Base-by-base conservation (phyloP, 1,284 basidiomycete species). In the Peniophora sp. region DNA sequence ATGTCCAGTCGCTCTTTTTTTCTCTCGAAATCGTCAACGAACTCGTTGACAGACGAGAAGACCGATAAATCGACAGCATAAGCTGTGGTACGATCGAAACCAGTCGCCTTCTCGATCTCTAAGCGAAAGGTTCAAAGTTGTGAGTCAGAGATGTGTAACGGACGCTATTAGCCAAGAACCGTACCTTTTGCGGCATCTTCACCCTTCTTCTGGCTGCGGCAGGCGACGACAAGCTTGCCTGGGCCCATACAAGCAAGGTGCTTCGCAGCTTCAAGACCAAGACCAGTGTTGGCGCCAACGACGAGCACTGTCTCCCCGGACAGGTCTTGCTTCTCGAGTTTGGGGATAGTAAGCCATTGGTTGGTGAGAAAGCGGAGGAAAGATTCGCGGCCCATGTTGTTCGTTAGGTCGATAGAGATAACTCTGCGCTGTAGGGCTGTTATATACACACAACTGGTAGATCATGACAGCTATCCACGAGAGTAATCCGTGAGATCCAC, bases 211-310 rank as follows among this genome's bases (percentile, higher is more conserved):
- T 57, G 55, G 41, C 60, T 58, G 15, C 63, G 58, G 44, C 61
- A 43, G 9, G 66, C 66, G 15, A 68, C 51, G 35, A 65, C 52
- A 17, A 69, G 55, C 27, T 49, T 54, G 42, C 49, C 58, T 8
- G 65, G 62, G 11, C 54, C 55, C 46, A 67, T 58, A 22, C 55
- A 54, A 17, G 64, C 59, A 10, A 67, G 49, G 36, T 57, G 61
- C 41, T 61, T 50, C 17, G 60, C 64, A 14, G 66, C 62, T 53
- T 66, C 67, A n/a, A 62, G 57, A 11, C 65, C 67, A 9, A 67
- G 58, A 17, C 67, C 67, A 20, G 58, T 55, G 47, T 68, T 68
- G 18, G 63, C 52, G n/a, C 66, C 63, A 0, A 57, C 59, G 34
- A 68, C 42, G 8, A 68, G 48, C 10, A 68, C 53, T 1, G 63